Evolutionary conservation across 371 early-diverging fungal genomes (phyloP).

Genomic region (Actinomortierella ambigua): DNA sequence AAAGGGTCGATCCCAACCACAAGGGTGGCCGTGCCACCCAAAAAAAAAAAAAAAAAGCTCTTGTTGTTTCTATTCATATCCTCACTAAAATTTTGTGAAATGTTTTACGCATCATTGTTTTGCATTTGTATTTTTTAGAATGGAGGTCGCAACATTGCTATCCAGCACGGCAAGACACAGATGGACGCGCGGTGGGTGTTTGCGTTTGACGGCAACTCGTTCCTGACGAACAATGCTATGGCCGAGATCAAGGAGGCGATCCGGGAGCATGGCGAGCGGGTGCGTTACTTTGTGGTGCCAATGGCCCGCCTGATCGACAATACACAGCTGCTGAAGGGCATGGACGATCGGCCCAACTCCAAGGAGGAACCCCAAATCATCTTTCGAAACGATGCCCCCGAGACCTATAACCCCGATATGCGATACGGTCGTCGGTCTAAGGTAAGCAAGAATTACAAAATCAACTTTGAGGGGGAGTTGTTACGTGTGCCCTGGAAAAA

Average conservation of each 20-base stretch:
- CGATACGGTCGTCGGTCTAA: conserved; percentile 76
- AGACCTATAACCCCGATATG: conserved; percentile 70
- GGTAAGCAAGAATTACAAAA: conserved; percentile 40
- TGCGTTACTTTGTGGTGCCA: conserved; percentile 71
- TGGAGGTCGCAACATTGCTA: conserved; percentile 69
- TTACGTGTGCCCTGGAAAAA: no score
- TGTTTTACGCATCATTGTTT: no score
- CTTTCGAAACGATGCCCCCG: conserved; percentile 63
- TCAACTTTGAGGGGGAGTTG: no score
- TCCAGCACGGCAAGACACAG: conserved; percentile 60
- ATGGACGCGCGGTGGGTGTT: conserved; percentile 68
- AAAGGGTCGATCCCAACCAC: no score
- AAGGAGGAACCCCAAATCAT: conserved; percentile 76
- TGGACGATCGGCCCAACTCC: conserved; percentile 63
- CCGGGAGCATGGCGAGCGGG: conserved; percentile 52
- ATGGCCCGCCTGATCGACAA: conserved; percentile 73
- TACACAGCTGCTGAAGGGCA: conserved; percentile 54
- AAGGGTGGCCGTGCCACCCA: no score
- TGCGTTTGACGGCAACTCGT: conserved; percentile 77
- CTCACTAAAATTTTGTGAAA: no score
- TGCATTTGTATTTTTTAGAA: conserved; percentile 49
- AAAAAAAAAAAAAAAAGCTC: no score
- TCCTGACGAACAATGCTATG: conserved; percentile 62
- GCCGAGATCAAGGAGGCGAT: conserved; percentile 63
- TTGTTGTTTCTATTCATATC: no score